These are phyloP conservation scores for Calonectria pseudoturangicola DNA, from an alignment of 2,329 filamentous ascomycete genomes.

Conservation along the genomic window DNA sequence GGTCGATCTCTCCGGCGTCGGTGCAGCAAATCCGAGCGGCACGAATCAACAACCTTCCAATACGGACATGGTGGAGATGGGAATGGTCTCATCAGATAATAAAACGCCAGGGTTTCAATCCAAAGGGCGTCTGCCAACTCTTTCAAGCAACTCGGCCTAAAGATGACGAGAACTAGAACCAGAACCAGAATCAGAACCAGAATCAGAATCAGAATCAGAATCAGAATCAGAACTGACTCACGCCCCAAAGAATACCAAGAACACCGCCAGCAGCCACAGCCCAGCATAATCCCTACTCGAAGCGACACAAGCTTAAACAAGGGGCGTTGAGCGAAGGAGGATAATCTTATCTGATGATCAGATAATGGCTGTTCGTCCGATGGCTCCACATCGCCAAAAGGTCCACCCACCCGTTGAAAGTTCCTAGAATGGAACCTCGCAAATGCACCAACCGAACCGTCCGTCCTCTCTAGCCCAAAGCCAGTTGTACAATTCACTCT, in stretches of 20 bases:
- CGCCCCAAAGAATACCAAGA: neutral
- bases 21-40: neutral
- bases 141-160: too few relatives aligned
- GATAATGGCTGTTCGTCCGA: conserved; percentile 44
- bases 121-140: neutral
- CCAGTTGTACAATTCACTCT: too few relatives aligned
- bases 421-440: conserved; percentile 7
- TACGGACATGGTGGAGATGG: too few relatives aligned
- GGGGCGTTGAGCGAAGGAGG: neutral
- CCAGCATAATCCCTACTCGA: neutral
- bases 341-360: conserved; percentile 52
- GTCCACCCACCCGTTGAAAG: neutral
- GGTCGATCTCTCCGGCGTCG: conserved; percentile 38
- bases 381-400: conserved; percentile 28
- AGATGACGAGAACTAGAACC: too few relatives aligned
- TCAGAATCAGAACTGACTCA: too few relatives aligned
- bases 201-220: too few relatives aligned
- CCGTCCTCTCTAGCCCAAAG: too few relatives aligned
- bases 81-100: neutral
- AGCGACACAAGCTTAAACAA: conserved; percentile 6
- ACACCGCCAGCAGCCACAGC: neutral
- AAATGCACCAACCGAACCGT: neutral
- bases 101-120: neutral
- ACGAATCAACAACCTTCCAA: too few relatives aligned
- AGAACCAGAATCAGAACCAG: too few relatives aligned